These are phyloP conservation scores for Phialophora macrospora DNA, from an alignment of 2,329 filamentous ascomycete genomes.

Conservation along the genomic window DNA sequence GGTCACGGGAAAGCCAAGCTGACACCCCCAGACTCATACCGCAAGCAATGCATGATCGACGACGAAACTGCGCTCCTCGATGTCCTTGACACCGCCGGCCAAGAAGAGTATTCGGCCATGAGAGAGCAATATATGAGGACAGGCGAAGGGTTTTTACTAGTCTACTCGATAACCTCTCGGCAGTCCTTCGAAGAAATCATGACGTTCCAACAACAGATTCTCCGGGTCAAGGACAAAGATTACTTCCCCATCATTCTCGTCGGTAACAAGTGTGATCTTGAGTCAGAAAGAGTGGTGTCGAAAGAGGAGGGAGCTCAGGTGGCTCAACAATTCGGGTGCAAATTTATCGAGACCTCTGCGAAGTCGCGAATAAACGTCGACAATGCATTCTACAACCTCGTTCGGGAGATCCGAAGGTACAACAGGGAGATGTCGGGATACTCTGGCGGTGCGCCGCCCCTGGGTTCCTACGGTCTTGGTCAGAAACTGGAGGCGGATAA, in stretches of 20 bases:
- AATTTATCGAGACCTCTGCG: slow-evolving; percentile 98
- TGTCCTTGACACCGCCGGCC: slow-evolving; percentile 95
- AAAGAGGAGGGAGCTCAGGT: slow-evolving; percentile 90
- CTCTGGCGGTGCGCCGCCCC: slow-evolving; percentile 62
- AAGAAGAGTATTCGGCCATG: slow-evolving; percentile 99
- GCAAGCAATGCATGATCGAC: slow-evolving; percentile 99
- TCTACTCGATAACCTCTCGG: slow-evolving; percentile 97
- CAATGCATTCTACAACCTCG: slow-evolving; percentile 97
- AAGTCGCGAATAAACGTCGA: slow-evolving; percentile 99
- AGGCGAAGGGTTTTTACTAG: slow-evolving; percentile 94
- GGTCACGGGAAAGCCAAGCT: slow-evolving; percentile 11
- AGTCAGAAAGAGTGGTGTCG: slow-evolving; percentile 86
- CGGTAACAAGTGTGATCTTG: slow-evolving; percentile 99
- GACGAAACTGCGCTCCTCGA: slow-evolving; percentile 97
- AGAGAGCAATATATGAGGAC: slow-evolving; percentile 99
- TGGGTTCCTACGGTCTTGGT: slow-evolving; percentile 67
- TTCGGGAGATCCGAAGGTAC: slow-evolving; percentile 95
- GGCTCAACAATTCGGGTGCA: slow-evolving; percentile 87
- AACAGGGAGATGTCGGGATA: slow-evolving; percentile 94
- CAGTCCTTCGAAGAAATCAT: slow-evolving; percentile 98
- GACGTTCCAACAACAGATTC: slow-evolving; percentile 98
- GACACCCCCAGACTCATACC: slow-evolving; percentile 80
- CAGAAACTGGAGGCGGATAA: slow-evolving; percentile 72
- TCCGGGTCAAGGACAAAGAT: slow-evolving; percentile 99
- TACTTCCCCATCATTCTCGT: slow-evolving; percentile 99